phyloP scores from a whole-genome alignment of 768 basidiomycete genomes.

The Suillus americanus region DNA sequence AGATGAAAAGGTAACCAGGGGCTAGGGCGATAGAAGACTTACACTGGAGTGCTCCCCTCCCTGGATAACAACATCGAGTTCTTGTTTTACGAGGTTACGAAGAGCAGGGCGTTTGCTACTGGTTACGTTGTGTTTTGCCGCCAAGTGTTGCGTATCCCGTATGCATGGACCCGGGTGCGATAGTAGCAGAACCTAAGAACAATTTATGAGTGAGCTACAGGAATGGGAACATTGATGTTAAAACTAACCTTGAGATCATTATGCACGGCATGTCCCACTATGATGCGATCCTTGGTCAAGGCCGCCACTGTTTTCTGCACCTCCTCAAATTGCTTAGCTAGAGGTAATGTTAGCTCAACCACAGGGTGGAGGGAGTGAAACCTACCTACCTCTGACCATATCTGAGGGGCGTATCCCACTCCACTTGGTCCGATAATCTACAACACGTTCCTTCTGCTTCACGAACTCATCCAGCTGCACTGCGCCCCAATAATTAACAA shows the following conservation, averaged over 20 bases:
- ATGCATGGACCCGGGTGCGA: slow-evolving; percentile 65
- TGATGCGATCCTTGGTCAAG: slow-evolving; percentile 70
- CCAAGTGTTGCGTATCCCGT: slow-evolving; percentile 70
- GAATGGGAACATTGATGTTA: background rate
- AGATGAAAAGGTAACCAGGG: background rate
- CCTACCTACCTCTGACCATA: slow-evolving; percentile 58
- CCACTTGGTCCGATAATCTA: slow-evolving; percentile 90
- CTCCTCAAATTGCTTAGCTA: slow-evolving; percentile 76
- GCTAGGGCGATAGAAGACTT: slow-evolving; percentile 27
- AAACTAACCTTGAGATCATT: slow-evolving; percentile 76
- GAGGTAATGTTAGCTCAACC: background rate
- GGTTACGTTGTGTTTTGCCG: slow-evolving; percentile 56
- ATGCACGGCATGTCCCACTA: slow-evolving; percentile 89
- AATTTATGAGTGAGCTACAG: background rate
- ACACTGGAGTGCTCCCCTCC: slow-evolving; percentile 90
- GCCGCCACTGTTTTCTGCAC: slow-evolving; percentile 79
- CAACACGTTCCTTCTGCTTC: slow-evolving; percentile 79
- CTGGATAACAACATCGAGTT: slow-evolving; percentile 81
- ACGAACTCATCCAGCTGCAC: slow-evolving; percentile 85
- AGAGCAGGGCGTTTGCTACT: slow-evolving; percentile 73
- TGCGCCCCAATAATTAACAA: slow-evolving; percentile 87
- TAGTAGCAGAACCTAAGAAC: slow-evolving; percentile 59
- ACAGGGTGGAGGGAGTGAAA: slow-evolving; percentile 10
- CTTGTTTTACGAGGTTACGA: slow-evolving; percentile 75
- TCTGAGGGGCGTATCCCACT: slow-evolving; percentile 81